These are phyloP conservation scores for Trichophyton verrucosum DNA, from an alignment of 2,329 filamentous ascomycete species.

Conservation along the genomic window DNA sequence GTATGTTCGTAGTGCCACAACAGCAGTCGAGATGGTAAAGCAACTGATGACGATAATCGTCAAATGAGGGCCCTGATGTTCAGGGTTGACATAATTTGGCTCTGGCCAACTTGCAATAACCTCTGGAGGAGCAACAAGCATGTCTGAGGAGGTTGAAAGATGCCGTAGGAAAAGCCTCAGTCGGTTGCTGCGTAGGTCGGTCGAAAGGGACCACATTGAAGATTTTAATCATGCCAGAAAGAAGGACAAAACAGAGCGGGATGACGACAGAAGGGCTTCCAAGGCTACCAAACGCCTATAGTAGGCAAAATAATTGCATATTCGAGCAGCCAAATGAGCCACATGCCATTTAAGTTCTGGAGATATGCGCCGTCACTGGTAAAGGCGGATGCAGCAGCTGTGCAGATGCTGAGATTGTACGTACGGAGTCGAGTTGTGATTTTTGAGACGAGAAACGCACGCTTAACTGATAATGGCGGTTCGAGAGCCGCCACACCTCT, in stretches of 20 bases:
- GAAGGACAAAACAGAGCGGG: too few species aligned
- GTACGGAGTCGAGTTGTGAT: background rate
- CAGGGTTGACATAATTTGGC: conserved; percentile 22
- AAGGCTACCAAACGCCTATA: background rate
- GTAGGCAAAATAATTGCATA: background rate
- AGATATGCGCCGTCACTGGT: background rate
- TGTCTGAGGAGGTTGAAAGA: background rate
- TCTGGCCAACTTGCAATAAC: conserved; percentile 18
- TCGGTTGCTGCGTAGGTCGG: background rate
- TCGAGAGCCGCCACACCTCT: conserved; percentile 1
- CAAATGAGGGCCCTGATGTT: conserved; percentile 17
- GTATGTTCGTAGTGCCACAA: conserved; percentile 15
- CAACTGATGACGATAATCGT: conserved; percentile 18
- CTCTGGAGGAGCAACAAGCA: conserved; percentile 13
- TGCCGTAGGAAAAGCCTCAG: background rate
- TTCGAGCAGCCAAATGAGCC: background rate
- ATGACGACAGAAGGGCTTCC: background rate
- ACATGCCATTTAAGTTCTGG: background rate
- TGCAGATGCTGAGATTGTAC: background rate
- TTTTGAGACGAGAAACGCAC: background rate
- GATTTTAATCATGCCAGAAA: background rate
- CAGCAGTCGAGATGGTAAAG: conserved; percentile 14
- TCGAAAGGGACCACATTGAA: background rate
- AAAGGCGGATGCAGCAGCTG: background rate
- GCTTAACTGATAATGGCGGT: background rate